Percentiles rank a stretch among this genome's conserved stretches.
Conservation (phyloP, 2,329 filamentous ascomycete species). For the Fusarium decemcellulare region DNA sequence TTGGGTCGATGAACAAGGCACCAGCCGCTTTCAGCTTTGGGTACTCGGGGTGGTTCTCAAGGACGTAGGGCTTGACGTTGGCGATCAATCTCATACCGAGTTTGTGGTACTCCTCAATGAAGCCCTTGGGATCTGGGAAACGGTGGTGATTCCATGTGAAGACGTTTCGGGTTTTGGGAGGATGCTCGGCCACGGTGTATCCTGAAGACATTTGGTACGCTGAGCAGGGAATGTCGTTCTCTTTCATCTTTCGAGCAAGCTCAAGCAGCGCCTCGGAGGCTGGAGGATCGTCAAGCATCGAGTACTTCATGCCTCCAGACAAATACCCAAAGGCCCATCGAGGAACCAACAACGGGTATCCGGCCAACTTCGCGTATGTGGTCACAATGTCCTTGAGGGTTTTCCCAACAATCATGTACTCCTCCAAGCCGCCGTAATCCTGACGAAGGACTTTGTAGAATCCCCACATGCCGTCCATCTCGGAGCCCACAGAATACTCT, state of each 20-base stretch:
- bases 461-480: slow-evolving; percentile 84
- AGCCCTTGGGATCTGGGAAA: slow-evolving; percentile 77
- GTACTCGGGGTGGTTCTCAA: slow-evolving; percentile 77
- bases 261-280: slow-evolving; percentile 72
- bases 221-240: slow-evolving; percentile 78
- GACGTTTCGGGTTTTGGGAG: slow-evolving; percentile 79
- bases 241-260: slow-evolving; percentile 72
- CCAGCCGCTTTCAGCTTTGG: slow-evolving; percentile 69
- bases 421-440: slow-evolving; percentile 79
- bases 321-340: slow-evolving; percentile 82
- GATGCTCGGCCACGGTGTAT: slow-evolving; percentile 76
- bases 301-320: slow-evolving; percentile 73
- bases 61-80: slow-evolving; percentile 81
- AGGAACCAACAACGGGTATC: slow-evolving; percentile 77
- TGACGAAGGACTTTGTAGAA: slow-evolving; percentile 82
- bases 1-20: slow-evolving; percentile 75
- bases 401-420: slow-evolving; percentile 77
- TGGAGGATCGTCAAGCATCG: slow-evolving; percentile 63
- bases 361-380: slow-evolving; percentile 77
- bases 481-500: slow-evolving; percentile 76
- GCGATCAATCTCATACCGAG: slow-evolving; percentile 77
- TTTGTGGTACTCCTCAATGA: slow-evolving; percentile 72
- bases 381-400: slow-evolving; percentile 76
- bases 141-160: slow-evolving; percentile 78
- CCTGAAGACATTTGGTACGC: slow-evolving; percentile 82